phyloP scores from a whole-genome alignment of 1,284 basidiomycete genomes.

The Xerocomus amazonicus region DNA sequence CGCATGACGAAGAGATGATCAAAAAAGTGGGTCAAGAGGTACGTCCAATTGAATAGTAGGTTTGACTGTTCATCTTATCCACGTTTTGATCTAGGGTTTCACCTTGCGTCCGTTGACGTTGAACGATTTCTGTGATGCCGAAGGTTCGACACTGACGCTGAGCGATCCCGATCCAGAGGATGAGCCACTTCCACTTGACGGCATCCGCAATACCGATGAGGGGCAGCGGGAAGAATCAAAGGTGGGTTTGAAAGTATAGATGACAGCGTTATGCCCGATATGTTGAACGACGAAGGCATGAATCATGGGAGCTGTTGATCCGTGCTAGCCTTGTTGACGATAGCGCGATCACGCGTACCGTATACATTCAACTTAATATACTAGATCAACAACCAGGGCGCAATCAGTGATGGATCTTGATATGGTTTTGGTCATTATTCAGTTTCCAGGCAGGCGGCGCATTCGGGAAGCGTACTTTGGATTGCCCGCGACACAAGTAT shows the following conservation, averaged over 20 bases:
- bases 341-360: neutral
- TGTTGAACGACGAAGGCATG: slow-evolving; percentile 2
- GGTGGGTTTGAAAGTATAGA: neutral
- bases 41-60: slow-evolving; percentile 9
- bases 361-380: slow-evolving; percentile 1
- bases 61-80: neutral
- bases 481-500: too few species aligned
- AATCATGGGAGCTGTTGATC: slow-evolving; percentile 12
- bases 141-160: slow-evolving; percentile 40
- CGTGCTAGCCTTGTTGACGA: too few species aligned
- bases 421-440: neutral
- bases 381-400: too few species aligned
- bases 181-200: slow-evolving; percentile 20
- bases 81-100: slow-evolving; percentile 54
- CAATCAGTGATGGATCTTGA: too few species aligned
- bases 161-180: slow-evolving; percentile 31
- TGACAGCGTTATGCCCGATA: neutral
- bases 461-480: too few species aligned
- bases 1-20: slow-evolving; percentile 49
- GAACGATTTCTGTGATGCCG: slow-evolving; percentile 67
- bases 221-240: slow-evolving; percentile 1
- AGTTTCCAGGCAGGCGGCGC: neutral
- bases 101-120: slow-evolving; percentile 67
- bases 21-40: slow-evolving; percentile 57
- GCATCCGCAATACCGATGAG: neutral